Base-by-base conservation (phyloP, 2,329 filamentous ascomycete species). In the Xylaria multiplex region DNA sequence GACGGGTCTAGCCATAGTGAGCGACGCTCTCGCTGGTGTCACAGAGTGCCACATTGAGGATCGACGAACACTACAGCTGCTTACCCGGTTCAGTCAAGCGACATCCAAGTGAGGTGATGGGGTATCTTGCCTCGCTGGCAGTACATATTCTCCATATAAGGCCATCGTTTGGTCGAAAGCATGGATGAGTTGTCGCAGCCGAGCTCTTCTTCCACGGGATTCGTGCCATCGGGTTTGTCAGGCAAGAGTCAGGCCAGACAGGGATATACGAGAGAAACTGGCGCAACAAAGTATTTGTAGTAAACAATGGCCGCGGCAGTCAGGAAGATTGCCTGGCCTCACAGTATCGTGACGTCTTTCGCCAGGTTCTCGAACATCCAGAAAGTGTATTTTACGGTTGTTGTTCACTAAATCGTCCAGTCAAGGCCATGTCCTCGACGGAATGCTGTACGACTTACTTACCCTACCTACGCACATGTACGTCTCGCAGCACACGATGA, bases 1-100 rank as follows among this genome's bases (percentile, higher is more conserved):
- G 68, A 66, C 66, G 69, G 70, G 63, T 66, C 68, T 69, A 67
- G 70, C 70, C 69, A 70, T 67, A 64, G 66, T 66, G 46, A 65
- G 69, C 54, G 62, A 65, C 65, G 52, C 58, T 62, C 63, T 70
- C 61, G 49, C 7, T 37, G 42, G 62, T 59, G 43, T 57, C 40
- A 56, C 65, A 62, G 60, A 42, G 48, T 59, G 56, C 62, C 52
- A 58, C 65, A 57, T 64, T 56, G 48, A 59, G 24, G 65, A 64
- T 69, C 65, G 59, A 67, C 62, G 64, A 69, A 65, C 61, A 60
- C 58, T 24, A 49, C 59, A 40, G 58, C 71, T 62, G 50, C 52
- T 70, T 70, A 70, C 61, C 66, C 67, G 55, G 32, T 56, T 56
- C 42, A 30, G 64, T 66, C 42, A 49, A 66, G 54, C 64, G 54